These are phyloP conservation scores for Candida pini DNA, from an alignment of 805 yeast genomes.

Conservation along the genomic window DNA sequence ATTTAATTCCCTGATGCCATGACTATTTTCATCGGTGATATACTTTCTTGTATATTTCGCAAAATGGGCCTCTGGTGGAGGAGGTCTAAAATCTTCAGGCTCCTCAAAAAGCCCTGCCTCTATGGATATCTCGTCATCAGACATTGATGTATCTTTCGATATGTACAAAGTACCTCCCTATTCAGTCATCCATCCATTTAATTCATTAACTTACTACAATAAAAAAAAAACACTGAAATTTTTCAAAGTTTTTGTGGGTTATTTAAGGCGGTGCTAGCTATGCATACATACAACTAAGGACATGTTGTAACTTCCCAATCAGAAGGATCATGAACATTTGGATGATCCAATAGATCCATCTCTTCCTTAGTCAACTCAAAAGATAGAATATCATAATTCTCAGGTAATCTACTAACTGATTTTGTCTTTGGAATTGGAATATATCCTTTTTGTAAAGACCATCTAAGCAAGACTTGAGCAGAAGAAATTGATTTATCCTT, in stretches of 20 bases:
- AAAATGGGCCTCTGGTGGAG: constrained; percentile 63
- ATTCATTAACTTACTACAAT: too few species aligned
- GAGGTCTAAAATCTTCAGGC: constrained; percentile 70
- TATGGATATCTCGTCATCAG: constrained; percentile 17
- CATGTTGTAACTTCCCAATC: constrained; percentile 73
- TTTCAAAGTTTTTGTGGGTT: too few species aligned
- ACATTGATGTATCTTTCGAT: too few species aligned
- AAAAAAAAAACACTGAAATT: too few species aligned
- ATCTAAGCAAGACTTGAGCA: constrained; percentile 63
- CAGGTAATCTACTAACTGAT: constrained; percentile 43
- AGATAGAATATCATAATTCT: constrained; percentile 50
- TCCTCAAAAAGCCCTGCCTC: constrained; percentile 69
- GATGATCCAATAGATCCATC: constrained; percentile 37
- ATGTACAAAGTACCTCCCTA: too few species aligned
- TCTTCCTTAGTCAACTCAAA: constrained; percentile 42
- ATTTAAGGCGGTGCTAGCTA: too few species aligned
- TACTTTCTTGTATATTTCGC: constrained; percentile 50
- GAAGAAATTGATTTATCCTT: constrained; percentile 42
- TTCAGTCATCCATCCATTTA: too few species aligned
- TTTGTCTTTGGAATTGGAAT: constrained; percentile 67
- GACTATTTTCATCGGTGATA: constrained; percentile 19
- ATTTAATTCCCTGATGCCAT: constrained; percentile 37
- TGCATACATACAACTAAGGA: constrained; percentile 35
- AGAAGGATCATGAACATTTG: constrained; percentile 60
- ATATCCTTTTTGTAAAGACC: constrained; percentile 70